Conservation (phyloP, 139 green algal genomes). For the Protoeuglena noctilucae region DNA sequence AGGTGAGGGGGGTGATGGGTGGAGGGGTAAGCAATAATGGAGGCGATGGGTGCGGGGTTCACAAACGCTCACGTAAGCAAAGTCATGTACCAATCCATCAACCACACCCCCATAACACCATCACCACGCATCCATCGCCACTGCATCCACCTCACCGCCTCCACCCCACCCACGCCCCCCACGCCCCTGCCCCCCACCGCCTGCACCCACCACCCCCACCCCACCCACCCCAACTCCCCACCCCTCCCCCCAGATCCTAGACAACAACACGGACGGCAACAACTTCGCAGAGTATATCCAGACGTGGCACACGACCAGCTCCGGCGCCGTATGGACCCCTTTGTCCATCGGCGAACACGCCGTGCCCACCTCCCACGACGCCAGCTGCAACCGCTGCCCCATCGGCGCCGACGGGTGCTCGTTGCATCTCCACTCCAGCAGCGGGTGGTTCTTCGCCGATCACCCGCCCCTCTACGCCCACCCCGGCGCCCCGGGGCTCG, state of each 20-base stretch:
- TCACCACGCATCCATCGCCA: not conserved
- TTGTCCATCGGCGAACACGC: slow-evolving; percentile 28
- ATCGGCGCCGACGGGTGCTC: slow-evolving; percentile 23
- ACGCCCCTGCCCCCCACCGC: not conserved
- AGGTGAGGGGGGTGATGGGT: not conserved
- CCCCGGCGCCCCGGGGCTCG: slow-evolving; percentile 54
- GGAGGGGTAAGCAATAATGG: slow-evolving; percentile 1
- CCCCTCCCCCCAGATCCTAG: not conserved
- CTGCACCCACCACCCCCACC: no score
- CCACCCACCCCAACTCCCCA: no score
- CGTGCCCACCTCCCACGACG: slow-evolving; percentile 19
- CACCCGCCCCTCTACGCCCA: slow-evolving; percentile 71
- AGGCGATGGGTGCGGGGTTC: no score
- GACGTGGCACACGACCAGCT: slow-evolving; percentile 64
- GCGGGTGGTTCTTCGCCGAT: slow-evolving; percentile 21
- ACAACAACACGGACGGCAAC: not conserved
- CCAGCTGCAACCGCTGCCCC: slow-evolving; percentile 27
- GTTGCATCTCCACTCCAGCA: slow-evolving; percentile 58
- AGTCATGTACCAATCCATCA: no score
- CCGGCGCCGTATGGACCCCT: slow-evolving; percentile 39
- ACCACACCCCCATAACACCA: no score
- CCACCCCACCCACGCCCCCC: no score
- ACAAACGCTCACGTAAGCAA: no score
- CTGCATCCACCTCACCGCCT: not conserved
- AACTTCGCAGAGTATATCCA: slow-evolving; percentile 18